Percentiles rank a stretch among this genome's conserved stretches.
Evolutionary conservation across 1,284 basidiomycete genomes (phyloP).

Genomic region (Termitomyces sp.): DNA sequence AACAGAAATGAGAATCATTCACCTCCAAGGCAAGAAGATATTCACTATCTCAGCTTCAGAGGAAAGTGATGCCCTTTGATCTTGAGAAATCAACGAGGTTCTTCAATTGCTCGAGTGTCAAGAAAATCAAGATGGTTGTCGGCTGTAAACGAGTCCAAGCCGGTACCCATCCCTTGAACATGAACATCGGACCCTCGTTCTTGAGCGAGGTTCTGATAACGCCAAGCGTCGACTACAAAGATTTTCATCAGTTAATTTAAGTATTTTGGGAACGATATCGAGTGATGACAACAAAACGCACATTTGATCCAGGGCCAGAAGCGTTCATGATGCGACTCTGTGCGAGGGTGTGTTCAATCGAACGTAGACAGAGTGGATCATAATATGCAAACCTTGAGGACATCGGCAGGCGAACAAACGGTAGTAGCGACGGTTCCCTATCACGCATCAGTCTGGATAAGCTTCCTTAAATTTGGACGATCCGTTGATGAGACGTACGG

Average conservation of each 20-base stretch:
- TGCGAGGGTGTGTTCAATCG: background rate
- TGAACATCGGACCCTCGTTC: constrained; percentile 82
- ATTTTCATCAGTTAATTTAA: background rate
- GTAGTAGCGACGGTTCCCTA: constrained; percentile 90
- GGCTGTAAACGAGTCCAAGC: constrained; percentile 84
- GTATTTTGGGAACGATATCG: background rate
- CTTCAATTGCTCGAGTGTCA: constrained; percentile 78
- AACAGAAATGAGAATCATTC: background rate
- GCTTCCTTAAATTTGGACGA: background rate
- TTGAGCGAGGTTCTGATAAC: constrained; percentile 72
- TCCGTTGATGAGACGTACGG: constrained; percentile 43
- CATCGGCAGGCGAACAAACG: constrained; percentile 91
- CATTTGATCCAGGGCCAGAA: constrained; percentile 70
- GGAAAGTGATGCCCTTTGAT: constrained; percentile 25
- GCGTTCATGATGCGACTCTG: constrained; percentile 87
- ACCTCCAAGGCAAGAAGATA: background rate
- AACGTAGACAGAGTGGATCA: background rate
- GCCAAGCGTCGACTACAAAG: constrained; percentile 56
- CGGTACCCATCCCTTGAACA: constrained; percentile 90
- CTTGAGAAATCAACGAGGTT: constrained; percentile 53
- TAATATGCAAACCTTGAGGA: constrained; percentile 63
- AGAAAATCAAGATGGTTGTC: constrained; percentile 80
- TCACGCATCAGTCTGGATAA: constrained; percentile 2
- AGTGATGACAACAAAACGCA: constrained; percentile 28
- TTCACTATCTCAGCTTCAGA: constrained; percentile 16